phyloP scores from a whole-genome alignment of 2,329 filamentous ascomycete species.

The Epichloe brachyelytri region DNA sequence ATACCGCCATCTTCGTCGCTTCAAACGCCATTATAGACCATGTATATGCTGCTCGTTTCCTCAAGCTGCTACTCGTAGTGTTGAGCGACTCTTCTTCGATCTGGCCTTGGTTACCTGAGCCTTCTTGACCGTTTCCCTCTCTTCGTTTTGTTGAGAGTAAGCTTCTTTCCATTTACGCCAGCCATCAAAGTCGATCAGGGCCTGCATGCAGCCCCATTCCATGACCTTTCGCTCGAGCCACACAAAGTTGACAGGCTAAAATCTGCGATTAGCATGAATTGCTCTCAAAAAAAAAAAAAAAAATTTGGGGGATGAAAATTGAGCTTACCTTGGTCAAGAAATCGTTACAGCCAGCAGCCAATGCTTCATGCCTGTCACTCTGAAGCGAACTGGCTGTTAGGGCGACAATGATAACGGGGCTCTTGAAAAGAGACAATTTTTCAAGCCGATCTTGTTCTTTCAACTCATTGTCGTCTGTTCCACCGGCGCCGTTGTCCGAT shows the following conservation, averaged over 20 bases:
- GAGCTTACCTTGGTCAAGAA: constrained; percentile 81
- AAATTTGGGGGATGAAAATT: not conserved
- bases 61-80: constrained; percentile 11
- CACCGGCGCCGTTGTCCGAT: constrained; percentile 35
- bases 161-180: constrained; percentile 92
- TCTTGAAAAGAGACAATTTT: constrained; percentile 70
- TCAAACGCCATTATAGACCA: not conserved
- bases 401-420: constrained; percentile 93
- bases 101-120: constrained; percentile 22
- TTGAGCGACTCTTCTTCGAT: constrained; percentile 32
- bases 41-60: not conserved
- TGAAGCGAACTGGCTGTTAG: constrained; percentile 89
- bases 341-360: constrained; percentile 94
- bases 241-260: constrained; percentile 85
- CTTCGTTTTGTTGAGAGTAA: constrained; percentile 40
- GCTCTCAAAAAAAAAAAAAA: too few relatives aligned
- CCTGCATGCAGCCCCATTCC: constrained; percentile 99
- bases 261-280: not conserved
- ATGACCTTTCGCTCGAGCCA: constrained; percentile 97
- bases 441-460: constrained; percentile 56
- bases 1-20: not conserved
- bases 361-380: constrained; percentile 85
- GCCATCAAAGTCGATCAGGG: constrained; percentile 93
- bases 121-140: constrained; percentile 30
- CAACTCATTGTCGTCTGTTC: constrained; percentile 31